Evolutionary conservation across 495 filamentous ascomycete genomes (phyloP), one percentile per base, ranked within the genome.

Genomic region (Melanomma pulvis-pyrius): DNA sequence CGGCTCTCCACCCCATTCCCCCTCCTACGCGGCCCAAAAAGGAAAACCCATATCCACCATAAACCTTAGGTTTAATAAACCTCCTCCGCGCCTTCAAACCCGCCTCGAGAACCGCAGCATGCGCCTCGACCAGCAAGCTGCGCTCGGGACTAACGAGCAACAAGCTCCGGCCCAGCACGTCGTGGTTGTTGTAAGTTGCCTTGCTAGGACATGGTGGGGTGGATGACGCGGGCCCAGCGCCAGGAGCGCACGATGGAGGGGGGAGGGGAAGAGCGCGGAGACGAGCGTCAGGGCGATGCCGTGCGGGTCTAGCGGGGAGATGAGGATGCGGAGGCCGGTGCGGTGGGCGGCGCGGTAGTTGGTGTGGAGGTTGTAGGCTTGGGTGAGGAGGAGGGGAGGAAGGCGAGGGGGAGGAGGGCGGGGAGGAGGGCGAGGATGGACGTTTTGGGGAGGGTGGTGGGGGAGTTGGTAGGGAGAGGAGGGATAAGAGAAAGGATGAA

Each of bases 21-120:
- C 4, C 3, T 44, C 9, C 39, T 15, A 36, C 6, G 13, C 39
- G 17, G 9, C 9, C n/a, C 9, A 44, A 44, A 12, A 15, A 44
- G 13, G 39, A n/a, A 44, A 44, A 44, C 12, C n/a, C 36, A 19
- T 15, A 64, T 53, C 59, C 22, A 52, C 62, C 53, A 55, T 67
- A 67, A 53, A 51, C 32, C 7, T 50, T 30, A 11, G 56, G 56
- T 24, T 67, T 67, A 12, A 51, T 6, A 67, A 67, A 67, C 53
- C 53, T 56, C 48, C 48, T 67, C 49, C 63, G 44, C 26, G n/a
- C 60, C 24, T 19, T 24, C 46, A 67, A 47, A 5, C 60, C 48
- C 22, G 17, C 26, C 22, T 13, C 21, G 32, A 67, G 19, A 15
- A 34, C 50, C 46, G n/a, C 56, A 17, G 9, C 39, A 44, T 13